Conservation (phyloP, 2,329 filamentous ascomycete species). For the Pseudocercospora pini-densiflorae region DNA sequence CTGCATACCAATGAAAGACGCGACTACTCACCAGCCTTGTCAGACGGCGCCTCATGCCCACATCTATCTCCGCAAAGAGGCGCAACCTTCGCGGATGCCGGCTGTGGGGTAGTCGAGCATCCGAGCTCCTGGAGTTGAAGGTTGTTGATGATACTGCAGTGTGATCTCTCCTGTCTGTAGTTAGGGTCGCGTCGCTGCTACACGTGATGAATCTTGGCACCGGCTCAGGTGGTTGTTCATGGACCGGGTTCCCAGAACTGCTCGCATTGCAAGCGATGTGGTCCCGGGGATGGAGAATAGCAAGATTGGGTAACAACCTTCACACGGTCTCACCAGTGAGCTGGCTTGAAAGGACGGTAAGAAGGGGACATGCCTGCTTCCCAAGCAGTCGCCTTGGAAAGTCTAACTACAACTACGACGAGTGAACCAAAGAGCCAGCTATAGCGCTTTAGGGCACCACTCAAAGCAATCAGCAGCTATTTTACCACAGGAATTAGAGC, state of each 20-base stretch:
- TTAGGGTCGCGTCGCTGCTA: not conserved
- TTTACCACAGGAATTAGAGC: not conserved
- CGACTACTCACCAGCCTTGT: not conserved
- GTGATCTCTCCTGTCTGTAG: not conserved
- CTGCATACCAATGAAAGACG: not conserved
- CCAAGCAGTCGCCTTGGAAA: not conserved
- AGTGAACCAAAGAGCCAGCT: not conserved
- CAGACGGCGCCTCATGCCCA: not conserved
- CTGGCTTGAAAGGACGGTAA: not conserved
- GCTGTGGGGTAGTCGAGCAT: not conserved
- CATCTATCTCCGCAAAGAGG: constrained; percentile 6
- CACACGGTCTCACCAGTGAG: not conserved
- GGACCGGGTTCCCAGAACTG: not conserved
- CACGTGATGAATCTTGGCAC: not conserved
- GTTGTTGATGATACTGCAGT: not conserved
- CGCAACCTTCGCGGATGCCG: not conserved
- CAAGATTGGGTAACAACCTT: not conserved
- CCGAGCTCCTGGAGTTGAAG: not conserved
- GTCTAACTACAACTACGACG: not conserved
- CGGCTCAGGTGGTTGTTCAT: not conserved
- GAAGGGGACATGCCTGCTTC: not conserved
- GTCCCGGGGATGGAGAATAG: not conserved
- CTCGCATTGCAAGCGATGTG: not conserved
- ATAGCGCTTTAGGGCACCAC: not conserved
- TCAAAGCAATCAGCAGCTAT: not conserved